A percentile compares a stretch with the other conserved stretches of the same genome.
Evolutionary conservation across 2,329 filamentous ascomycete species (phyloP).

Genomic region (Aspergillus glaucus): DNA sequence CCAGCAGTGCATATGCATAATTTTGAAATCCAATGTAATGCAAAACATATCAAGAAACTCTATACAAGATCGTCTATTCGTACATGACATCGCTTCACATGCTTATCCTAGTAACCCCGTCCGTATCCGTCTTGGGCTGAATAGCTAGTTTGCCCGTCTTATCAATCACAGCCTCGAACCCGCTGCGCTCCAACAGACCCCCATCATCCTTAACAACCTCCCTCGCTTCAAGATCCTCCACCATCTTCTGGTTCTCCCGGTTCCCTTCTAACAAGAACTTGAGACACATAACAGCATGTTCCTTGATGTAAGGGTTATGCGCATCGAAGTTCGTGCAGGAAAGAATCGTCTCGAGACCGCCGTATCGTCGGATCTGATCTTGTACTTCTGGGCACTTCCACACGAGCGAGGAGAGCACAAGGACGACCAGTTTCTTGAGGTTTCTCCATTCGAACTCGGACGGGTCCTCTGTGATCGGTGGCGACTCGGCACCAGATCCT

Average conservation of each 20-base stretch:
- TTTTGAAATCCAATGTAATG: too few species aligned
- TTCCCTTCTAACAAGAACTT: constrained; percentile 59
- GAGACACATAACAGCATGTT: constrained; percentile 82
- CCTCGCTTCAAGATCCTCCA: constrained; percentile 42
- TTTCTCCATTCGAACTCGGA: constrained; percentile 68
- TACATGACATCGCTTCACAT: too few species aligned
- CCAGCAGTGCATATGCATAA: too few species aligned
- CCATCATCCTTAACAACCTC: constrained; percentile 37
- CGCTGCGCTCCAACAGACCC: constrained; percentile 36
- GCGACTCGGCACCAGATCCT: constrained; percentile 40
- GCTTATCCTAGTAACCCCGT: too few species aligned
- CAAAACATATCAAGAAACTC: too few species aligned
- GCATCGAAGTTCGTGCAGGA: constrained; percentile 89
- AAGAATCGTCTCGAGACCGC: constrained; percentile 79
- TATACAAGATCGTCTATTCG: too few species aligned
- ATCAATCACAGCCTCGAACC: constrained; percentile 39
- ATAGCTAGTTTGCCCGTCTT: constrained; percentile 38
- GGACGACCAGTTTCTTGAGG: constrained; percentile 86
- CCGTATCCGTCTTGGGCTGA: constrained; percentile 20
- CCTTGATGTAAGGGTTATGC: constrained; percentile 88
- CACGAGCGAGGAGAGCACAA: constrained; percentile 80
- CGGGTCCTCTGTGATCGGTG: constrained; percentile 54
- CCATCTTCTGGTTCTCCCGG: constrained; percentile 48
- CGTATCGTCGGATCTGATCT: constrained; percentile 75
- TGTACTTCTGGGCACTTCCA: constrained; percentile 83